Evolutionary conservation across 352 stramenopile species (phyloP).

Genomic region (Globisporangium viniferum): DNA sequence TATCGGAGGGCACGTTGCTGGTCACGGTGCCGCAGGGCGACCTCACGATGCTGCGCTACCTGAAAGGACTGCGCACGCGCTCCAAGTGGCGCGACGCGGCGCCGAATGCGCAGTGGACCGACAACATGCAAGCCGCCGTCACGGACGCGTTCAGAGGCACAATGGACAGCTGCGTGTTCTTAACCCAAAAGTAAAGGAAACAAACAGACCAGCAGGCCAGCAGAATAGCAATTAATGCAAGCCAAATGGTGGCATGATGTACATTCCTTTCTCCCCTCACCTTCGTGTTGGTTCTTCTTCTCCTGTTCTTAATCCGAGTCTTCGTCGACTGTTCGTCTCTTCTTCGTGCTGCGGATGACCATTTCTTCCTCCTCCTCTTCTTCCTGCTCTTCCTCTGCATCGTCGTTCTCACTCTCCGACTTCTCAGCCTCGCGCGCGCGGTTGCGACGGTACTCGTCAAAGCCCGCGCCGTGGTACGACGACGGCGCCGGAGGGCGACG

Average conservation of each 20-base stretch:
- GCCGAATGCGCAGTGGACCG: slow-evolving; percentile 28
- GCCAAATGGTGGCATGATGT: neutral
- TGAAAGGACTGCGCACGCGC: slow-evolving; percentile 70
- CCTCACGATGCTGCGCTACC: slow-evolving; percentile 61
- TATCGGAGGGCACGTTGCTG: slow-evolving; percentile 53
- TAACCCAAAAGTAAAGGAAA: slow-evolving; percentile 48
- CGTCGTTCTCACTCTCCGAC: slow-evolving; percentile 69
- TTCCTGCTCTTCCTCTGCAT: slow-evolving; percentile 60
- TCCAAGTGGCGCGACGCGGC: slow-evolving; percentile 71
- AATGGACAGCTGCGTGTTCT: slow-evolving; percentile 77
- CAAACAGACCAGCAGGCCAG: neutral
- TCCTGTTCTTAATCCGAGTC: slow-evolving; percentile 58
- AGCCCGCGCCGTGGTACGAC: slow-evolving; percentile 59
- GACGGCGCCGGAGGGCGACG: slow-evolving; percentile 27
- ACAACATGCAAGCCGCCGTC: slow-evolving; percentile 60
- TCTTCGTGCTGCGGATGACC: slow-evolving; percentile 70
- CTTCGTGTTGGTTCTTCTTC: neutral
- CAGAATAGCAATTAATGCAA: neutral
- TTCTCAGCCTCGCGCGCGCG: slow-evolving; percentile 53
- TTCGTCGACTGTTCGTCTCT: slow-evolving; percentile 80
- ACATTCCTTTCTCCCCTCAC: neutral
- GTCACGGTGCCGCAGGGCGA: slow-evolving; percentile 73
- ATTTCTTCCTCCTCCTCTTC: slow-evolving; percentile 78
- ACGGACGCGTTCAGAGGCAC: slow-evolving; percentile 63
- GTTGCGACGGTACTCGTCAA: slow-evolving; percentile 76